Percentiles rank a stretch among this genome's conserved stretches.
Conservation (phyloP, 2,329 filamentous ascomycete species). For the Lachnellula arida region DNA sequence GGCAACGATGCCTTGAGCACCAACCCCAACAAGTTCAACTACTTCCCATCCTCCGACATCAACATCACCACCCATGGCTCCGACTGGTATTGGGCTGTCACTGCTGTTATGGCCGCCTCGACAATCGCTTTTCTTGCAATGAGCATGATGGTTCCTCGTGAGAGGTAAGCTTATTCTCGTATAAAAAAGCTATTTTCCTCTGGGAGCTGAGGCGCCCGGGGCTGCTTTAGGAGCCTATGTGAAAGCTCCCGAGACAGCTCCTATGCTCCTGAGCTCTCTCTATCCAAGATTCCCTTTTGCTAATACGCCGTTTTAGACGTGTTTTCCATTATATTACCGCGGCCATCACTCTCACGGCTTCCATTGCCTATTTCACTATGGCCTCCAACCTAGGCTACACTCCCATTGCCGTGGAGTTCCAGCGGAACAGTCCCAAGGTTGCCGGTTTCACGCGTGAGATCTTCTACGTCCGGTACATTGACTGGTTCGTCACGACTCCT, state of each 20-base stretch:
- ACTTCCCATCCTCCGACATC: conserved; percentile 42
- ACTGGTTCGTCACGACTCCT: conserved; percentile 60
- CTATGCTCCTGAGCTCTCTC: too few relatives aligned
- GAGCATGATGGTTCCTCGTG: conserved; percentile 48
- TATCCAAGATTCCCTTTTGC: too few relatives aligned
- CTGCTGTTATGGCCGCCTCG: conserved; percentile 51
- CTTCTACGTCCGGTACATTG: conserved; percentile 63
- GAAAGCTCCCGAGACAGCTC: too few relatives aligned
- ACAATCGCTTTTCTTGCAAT: conserved; percentile 50
- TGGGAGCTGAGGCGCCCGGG: too few relatives aligned
- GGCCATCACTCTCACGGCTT: conserved; percentile 51
- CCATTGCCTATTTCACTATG: conserved; percentile 63
- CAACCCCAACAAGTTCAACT: conserved; percentile 24
- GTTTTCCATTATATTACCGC: conserved; percentile 63
- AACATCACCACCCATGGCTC: conserved; percentile 55
- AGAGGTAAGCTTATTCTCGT: too few relatives aligned
- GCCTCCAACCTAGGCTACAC: conserved; percentile 61
- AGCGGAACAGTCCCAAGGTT: conserved; percentile 39
- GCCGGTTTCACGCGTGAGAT: conserved; percentile 53
- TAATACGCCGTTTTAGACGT: too few relatives aligned
- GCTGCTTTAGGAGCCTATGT: too few relatives aligned
- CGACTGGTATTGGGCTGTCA: conserved; percentile 59
- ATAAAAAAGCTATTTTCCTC: too few relatives aligned
- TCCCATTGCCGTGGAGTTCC: conserved; percentile 58
- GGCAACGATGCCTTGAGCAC: conserved; percentile 17